Conservation (phyloP, 768 basidiomycete species). For the Harrya chromipes region DNA sequence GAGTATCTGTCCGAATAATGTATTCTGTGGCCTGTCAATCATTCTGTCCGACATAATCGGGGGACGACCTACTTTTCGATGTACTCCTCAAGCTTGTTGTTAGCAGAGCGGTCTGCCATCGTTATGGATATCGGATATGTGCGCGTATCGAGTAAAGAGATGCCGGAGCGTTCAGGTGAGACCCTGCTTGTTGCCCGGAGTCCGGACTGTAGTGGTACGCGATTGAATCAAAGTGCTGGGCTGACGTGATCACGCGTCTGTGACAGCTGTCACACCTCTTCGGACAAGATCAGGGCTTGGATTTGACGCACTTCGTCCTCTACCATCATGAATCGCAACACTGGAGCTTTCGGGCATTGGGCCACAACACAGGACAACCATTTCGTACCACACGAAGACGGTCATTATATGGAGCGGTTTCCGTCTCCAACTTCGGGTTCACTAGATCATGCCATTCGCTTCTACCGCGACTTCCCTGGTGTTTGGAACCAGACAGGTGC, state of each 20-base stretch:
- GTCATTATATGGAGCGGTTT: background rate
- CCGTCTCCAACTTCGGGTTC: slow-evolving; percentile 10
- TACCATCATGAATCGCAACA: slow-evolving; percentile 15
- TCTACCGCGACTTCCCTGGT: slow-evolving; percentile 2
- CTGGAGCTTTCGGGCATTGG: background rate
- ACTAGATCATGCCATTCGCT: background rate
- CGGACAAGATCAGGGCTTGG: background rate
- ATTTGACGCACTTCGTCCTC: slow-evolving; percentile 6
- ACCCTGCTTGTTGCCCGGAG: background rate
- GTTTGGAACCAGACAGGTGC: slow-evolving; percentile 17
- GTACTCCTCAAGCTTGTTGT: slow-evolving; percentile 65
- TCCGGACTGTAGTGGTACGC: background rate
- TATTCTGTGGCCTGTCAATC: slow-evolving; percentile 48
- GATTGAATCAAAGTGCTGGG: slow-evolving; percentile 3
- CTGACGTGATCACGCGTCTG: slow-evolving; percentile 25
- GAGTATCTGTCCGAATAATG: slow-evolving; percentile 91
- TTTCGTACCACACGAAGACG: background rate
- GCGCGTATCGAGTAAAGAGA: slow-evolving; percentile 4
- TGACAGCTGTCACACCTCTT: slow-evolving; percentile 23
- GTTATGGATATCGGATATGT: slow-evolving; percentile 9
- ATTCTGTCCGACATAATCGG: slow-evolving; percentile 14
- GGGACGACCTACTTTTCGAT: slow-evolving; percentile 62
- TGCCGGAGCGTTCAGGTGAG: background rate
- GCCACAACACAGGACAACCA: background rate
- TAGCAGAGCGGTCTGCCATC: slow-evolving; percentile 38